Base-by-base conservation (phyloP, 164 flowering plant species). In the Kingdonia uniflora region DNA sequence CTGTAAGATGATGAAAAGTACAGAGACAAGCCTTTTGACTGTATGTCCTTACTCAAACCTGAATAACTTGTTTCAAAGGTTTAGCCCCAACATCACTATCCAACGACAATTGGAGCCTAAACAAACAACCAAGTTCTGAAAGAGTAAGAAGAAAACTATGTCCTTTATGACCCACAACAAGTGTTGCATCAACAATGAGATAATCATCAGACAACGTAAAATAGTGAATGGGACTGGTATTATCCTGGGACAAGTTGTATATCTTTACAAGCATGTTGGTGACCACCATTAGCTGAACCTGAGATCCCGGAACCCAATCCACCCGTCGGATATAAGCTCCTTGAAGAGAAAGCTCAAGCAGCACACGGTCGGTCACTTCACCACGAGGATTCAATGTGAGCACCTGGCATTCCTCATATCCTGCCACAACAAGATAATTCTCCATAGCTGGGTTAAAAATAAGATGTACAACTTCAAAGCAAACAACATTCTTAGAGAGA, bases 291-390 rank as follows among this genome's bases (percentile, higher is more conserved):
- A n/a, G n/a, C n/a, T n/a, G n/a, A n/a, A n/a, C n/a, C n/a, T n/a
- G n/a, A n/a, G n/a, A n/a, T n/a, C n/a, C n/a, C n/a, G n/a, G n/a
- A n/a, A n/a, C n/a, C n/a, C n/a, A n/a, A 88, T 88, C 97, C 40
- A 89, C 68, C 53, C 77, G 74, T 49, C 92, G 81, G 25, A 94
- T 85, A 72, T 82, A 82, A 43, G 99, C 84, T 69, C 95, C 97
- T 76, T 94, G 95, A 64, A 86, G 60, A 51, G 95, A 95, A 60
- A 94, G 92, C 68, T 94, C 97, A 74, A 94, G 97, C 83, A 71
- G 89, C 87, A 60, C 97, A n/a, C n/a, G n/a, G n/a, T n/a, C n/a
- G n/a, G n/a, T n/a, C n/a, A n/a, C n/a, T n/a, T n/a, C n/a, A n/a
- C n/a, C n/a, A n/a, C n/a, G n/a, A n/a, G n/a, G n/a, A n/a, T n/a